These are phyloP conservation scores for Tremellales sp. DNA, from an alignment of 1,284 basidiomycete species.

Conservation along the genomic window DNA sequence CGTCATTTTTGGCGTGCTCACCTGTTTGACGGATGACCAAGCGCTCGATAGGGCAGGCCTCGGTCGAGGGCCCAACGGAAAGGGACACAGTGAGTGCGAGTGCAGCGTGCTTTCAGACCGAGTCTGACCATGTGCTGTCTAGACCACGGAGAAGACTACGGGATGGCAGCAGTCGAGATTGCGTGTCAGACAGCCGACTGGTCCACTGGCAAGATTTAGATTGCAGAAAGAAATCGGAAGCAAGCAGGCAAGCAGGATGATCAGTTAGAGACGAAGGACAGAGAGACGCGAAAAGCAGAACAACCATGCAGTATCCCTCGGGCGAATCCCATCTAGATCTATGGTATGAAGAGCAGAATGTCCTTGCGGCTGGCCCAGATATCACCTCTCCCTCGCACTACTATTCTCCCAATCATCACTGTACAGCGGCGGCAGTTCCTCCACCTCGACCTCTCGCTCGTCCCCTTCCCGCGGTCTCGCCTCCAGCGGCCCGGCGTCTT, in stretches of 20 bases:
- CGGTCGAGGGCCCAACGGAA: constrained; percentile 40
- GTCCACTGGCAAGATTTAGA: constrained; percentile 64
- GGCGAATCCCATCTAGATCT: too few relatives aligned
- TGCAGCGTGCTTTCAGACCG: not conserved
- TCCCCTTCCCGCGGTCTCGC: not conserved
- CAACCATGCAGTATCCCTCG: too few relatives aligned
- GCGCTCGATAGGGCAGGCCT: constrained; percentile 88
- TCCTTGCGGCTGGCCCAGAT: too few relatives aligned
- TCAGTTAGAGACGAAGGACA: too few relatives aligned
- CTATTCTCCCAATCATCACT: constrained; percentile 33
- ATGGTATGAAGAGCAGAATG: too few relatives aligned
- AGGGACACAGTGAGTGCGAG: constrained; percentile 47
- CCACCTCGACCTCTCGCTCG: constrained; percentile 15
- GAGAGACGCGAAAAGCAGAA: too few relatives aligned
- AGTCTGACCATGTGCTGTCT: not conserved
- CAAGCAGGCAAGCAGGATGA: too few relatives aligned
- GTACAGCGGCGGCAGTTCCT: constrained; percentile 44
- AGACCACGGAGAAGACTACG: constrained; percentile 85
- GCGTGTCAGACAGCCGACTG: constrained; percentile 67
- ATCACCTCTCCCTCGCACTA: not conserved
- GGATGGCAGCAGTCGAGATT: constrained; percentile 89
- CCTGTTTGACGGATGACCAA: constrained; percentile 88
- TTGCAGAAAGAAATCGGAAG: not conserved
- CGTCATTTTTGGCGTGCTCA: constrained; percentile 94
- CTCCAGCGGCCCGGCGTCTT: constrained; percentile 34